A percentile compares a stretch with the other conserved stretches of the same genome.
Conservation (phyloP, 352 stramenopile genomes). For the Globisporangium okanoganense region DNA sequence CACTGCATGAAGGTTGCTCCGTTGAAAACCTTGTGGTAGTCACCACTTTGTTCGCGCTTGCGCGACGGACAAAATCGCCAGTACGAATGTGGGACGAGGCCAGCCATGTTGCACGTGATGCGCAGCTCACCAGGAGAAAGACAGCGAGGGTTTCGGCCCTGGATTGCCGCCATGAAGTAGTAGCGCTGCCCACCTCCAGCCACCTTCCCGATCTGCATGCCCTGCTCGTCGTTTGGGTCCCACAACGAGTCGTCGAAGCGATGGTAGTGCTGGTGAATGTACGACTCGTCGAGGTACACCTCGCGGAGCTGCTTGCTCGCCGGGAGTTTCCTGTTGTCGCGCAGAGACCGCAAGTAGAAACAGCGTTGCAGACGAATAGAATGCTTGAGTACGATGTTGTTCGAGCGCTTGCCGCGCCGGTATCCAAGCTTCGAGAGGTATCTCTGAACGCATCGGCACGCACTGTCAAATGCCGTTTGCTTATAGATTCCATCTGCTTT, state of each 20-base stretch:
- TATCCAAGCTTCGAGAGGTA: background rate
- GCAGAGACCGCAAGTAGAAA: background rate
- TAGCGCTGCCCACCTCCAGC: background rate
- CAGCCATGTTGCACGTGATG: background rate
- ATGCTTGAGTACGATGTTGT: background rate
- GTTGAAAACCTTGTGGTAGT: conserved; percentile 5
- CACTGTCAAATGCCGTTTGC: background rate
- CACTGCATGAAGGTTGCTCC: background rate
- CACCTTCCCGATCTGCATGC: background rate
- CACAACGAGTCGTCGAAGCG: background rate
- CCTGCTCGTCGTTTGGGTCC: conserved; percentile 1
- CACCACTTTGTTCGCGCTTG: background rate
- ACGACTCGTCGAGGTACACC: background rate
- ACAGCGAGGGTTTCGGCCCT: background rate
- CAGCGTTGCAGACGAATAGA: background rate
- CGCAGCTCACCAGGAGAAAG: background rate
- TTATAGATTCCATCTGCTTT: background rate
- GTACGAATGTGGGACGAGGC: background rate
- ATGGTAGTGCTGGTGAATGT: conserved; percentile 2
- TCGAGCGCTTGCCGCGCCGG: background rate
- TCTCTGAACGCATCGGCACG: background rate
- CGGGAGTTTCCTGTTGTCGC: background rate
- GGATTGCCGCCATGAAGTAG: background rate
- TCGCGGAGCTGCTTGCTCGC: background rate
- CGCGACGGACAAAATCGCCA: background rate